Conservation (phyloP, 352 stramenopile genomes). For the Phytophthora vignae region DNA sequence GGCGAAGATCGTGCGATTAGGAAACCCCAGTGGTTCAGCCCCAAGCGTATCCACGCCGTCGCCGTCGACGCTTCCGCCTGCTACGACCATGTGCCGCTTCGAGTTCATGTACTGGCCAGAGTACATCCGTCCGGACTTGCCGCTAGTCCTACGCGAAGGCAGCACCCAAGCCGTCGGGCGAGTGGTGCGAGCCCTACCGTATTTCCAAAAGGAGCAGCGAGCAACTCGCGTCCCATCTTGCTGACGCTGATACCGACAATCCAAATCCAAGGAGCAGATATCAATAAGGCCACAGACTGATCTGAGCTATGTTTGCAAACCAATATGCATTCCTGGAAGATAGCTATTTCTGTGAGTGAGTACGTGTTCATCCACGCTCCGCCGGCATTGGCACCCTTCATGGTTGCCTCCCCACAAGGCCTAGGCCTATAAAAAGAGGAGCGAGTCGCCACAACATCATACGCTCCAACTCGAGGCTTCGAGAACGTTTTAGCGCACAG, state of each 20-base stretch:
- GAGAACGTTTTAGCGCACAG: not conserved
- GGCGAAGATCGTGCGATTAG: conserved; percentile 76
- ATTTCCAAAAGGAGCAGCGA: conserved; percentile 48
- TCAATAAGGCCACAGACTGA: not conserved
- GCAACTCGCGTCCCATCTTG: conserved; percentile 57
- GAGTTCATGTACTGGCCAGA: conserved; percentile 91
- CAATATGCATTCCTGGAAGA: conserved; percentile 10
- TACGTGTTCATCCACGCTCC: conserved; percentile 12
- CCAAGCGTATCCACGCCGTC: conserved; percentile 8
- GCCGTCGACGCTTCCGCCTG: conserved; percentile 25
- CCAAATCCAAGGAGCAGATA: not conserved
- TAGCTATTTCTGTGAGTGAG: conserved; percentile 22
- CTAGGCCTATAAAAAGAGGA: conserved; percentile 29
- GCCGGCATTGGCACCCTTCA: conserved; percentile 2
- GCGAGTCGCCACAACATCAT: not conserved
- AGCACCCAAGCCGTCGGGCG: conserved; percentile 74
- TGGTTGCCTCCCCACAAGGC: not conserved
- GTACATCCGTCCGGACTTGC: conserved; percentile 81
- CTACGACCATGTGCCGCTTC: conserved; percentile 73
- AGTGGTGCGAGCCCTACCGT: conserved; percentile 69
- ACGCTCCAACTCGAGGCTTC: not conserved
- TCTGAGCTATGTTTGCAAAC: conserved; percentile 21
- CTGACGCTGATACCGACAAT: conserved; percentile 25
- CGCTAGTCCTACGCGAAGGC: conserved; percentile 76
- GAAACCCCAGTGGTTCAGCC: conserved; percentile 12